Base-by-base conservation (phyloP, 129 eudicot genomes). In the Solidago caesia region DNA sequence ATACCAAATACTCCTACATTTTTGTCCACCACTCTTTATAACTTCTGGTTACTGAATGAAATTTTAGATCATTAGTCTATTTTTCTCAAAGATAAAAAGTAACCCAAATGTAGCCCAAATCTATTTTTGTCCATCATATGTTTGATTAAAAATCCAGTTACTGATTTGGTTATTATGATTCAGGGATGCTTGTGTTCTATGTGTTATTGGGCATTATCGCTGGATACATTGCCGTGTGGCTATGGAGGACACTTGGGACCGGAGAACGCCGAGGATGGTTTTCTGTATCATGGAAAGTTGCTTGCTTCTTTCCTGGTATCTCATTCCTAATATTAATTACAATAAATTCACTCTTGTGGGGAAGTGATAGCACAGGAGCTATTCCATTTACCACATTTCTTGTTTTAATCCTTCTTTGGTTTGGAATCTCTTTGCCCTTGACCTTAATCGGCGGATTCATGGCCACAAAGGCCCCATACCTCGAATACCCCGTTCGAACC, bases 101-200 rank as follows among this genome's bases (percentile, higher is more conserved):
- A 33, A 33, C 0, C 39, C 39, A 33, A 33, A 33, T 33, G 39
- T 33, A 33, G 39, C 39, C 39, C 39, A 33, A 2, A 33, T 33
- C 39, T 33, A 2, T 33, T 33, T 33, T 33, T 33, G 39, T 21
- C 21, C 21, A 33, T 33, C 3, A 33, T 33, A 33, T 33, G 39
- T 29, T 2, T 1, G 39, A 29, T 29, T 33, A 33, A 33, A 33
- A 33, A 33, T 33, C 39, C 0, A 33, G 39, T 33, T 33, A 33
- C 44, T 25, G 26, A 14, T 58, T 58, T 43, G 13, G 14, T 58
- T 58, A 72, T 47, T 27, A 12, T 12, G 1, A 72, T 59, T 21
- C 61, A 61, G 84, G 84, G 8, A 80, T 80, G 84, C 76, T 80
- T 25, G 44, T 80, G 46, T 75, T 80, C 71, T 80, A 80, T 46